These are phyloP conservation scores for Allium sativum DNA, from an alignment of 106 monocot genomes.

Conservation along the genomic window DNA sequence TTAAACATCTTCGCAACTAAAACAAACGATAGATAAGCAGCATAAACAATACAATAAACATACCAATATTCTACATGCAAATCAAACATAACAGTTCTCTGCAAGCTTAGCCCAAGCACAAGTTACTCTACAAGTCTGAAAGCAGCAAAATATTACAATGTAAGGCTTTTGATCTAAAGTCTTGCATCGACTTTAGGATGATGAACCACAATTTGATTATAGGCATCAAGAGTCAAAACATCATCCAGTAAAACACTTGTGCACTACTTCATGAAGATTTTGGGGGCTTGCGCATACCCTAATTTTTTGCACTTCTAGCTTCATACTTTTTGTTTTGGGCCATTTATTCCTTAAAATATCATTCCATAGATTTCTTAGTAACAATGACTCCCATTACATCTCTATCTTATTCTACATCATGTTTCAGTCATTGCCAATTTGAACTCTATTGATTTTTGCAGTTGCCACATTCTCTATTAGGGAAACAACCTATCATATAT, in stretches of 20 bases:
- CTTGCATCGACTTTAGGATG: conserved; percentile 30
- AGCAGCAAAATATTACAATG: not conserved
- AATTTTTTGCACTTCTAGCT: conserved; percentile 44
- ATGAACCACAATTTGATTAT: conserved; percentile 52
- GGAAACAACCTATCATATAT: conserved; percentile 45
- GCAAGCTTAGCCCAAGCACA: not conserved
- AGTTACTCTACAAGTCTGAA: not conserved
- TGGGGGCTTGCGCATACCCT: conserved; percentile 45
- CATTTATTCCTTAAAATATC: conserved; percentile 88
- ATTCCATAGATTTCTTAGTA: conserved; percentile 46
- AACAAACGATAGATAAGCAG: too few species aligned
- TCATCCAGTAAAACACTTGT: conserved; percentile 48
- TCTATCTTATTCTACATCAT: conserved; percentile 42
- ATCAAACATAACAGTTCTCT: too few species aligned
- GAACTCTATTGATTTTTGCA: conserved; percentile 94
- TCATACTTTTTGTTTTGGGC: conserved; percentile 65
- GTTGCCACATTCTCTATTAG: conserved; percentile 96
- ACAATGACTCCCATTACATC: conserved; percentile 37
- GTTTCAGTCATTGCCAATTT: conserved; percentile 94
- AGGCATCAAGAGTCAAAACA: conserved; percentile 84
- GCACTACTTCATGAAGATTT: conserved; percentile 65
- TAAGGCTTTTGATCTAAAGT: conserved; percentile 16
- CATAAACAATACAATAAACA: too few species aligned
- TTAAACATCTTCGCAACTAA: too few species aligned
- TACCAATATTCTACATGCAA: too few species aligned